These are phyloP conservation scores for Corynespora cassiicola DNA, from an alignment of 2,329 filamentous ascomycete genomes.

Conservation along the genomic window DNA sequence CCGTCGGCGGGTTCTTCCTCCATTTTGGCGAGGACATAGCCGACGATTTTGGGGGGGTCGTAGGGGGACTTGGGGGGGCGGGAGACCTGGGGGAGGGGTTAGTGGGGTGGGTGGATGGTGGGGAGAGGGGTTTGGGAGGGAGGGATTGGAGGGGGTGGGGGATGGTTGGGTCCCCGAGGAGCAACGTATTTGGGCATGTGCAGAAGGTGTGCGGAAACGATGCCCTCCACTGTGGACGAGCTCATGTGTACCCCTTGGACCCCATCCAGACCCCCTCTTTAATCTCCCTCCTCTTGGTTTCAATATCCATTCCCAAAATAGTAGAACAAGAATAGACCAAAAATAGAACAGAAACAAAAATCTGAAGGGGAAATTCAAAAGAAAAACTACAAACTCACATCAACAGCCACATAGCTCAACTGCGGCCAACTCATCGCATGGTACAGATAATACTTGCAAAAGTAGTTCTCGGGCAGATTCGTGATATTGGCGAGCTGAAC, in stretches of 20 bases:
- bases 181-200: too few relatives aligned
- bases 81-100: slow-evolving; percentile 61
- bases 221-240: too few relatives aligned
- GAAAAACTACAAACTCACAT: slow-evolving; percentile 55
- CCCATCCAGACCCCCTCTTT: too few relatives aligned
- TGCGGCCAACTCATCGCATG: slow-evolving; percentile 98
- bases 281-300: too few relatives aligned
- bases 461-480: slow-evolving; percentile 99
- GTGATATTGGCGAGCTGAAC: slow-evolving; percentile 99
- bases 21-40: slow-evolving; percentile 99
- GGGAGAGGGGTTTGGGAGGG: neutral
- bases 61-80: slow-evolving; percentile 78
- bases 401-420: slow-evolving; percentile 94
- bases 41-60: slow-evolving; percentile 96
- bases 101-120: neutral
- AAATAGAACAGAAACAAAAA: neutral
- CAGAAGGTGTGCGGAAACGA: too few relatives aligned
- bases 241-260: too few relatives aligned
- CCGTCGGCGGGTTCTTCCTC: slow-evolving; percentile 95
- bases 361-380: neutral
- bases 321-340: too few relatives aligned
- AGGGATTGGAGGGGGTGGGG: neutral
- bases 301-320: too few relatives aligned
- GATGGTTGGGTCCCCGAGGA: too few relatives aligned
- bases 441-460: slow-evolving; percentile 99